Conservation (phyloP, 1,284 basidiomycete species). For the Microbotryum silenes-acaulis region DNA sequence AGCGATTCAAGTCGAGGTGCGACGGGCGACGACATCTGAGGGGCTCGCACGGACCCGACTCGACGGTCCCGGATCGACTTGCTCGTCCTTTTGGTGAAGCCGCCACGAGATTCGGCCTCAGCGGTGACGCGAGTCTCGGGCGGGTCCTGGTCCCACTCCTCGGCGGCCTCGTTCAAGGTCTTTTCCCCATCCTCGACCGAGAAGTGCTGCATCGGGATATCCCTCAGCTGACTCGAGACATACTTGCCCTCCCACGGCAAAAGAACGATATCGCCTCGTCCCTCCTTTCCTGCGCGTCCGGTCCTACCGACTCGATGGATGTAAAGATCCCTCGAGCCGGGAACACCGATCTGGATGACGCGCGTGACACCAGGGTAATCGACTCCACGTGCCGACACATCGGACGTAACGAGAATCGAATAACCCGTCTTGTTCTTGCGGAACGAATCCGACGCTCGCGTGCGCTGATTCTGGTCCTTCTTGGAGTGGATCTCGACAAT, state of each 20-base stretch:
- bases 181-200: constrained; percentile 49
- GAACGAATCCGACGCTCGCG: constrained; percentile 61
- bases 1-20: constrained; percentile 39
- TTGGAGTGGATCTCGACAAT: constrained; percentile 85
- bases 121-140: constrained; percentile 28
- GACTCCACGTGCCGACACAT: constrained; percentile 45
- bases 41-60: neutral
- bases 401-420: constrained; percentile 41
- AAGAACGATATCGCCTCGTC: constrained; percentile 79
- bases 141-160: constrained; percentile 50
- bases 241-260: constrained; percentile 75
- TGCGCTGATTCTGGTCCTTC: constrained; percentile 58
- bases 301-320: constrained; percentile 88
- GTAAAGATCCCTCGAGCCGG: constrained; percentile 65
- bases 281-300: constrained; percentile 63
- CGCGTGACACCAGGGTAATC: constrained; percentile 68
- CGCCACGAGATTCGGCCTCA: constrained; percentile 5
- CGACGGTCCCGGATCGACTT: constrained; percentile 1
- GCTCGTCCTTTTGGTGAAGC: constrained; percentile 6
- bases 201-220: constrained; percentile 63
- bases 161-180: constrained; percentile 51
- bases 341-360: constrained; percentile 86
- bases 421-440: constrained; percentile 52
- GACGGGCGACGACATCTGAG: constrained; percentile 25
- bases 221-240: constrained; percentile 55